Conservation (phyloP, 1,284 basidiomycete species). For the Sporisorium reilianum region DNA sequence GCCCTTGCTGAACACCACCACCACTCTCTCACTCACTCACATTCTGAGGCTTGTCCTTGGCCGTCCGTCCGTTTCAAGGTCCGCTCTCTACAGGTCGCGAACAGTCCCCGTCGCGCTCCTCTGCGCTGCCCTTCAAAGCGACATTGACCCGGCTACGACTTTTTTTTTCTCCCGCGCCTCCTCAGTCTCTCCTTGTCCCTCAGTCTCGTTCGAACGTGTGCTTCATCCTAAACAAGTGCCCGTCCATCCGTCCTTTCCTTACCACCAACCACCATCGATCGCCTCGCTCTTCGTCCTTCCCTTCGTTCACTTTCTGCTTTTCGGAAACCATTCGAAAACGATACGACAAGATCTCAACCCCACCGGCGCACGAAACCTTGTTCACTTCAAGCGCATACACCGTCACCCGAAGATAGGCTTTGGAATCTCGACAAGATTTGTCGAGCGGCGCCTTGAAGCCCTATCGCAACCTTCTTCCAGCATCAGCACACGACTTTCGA, state of each 20-base stretch:
- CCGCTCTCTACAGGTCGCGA: constrained; percentile 10
- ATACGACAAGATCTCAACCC: not conserved
- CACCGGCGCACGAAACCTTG: not conserved
- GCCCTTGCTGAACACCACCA: not conserved
- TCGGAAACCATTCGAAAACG: not conserved
- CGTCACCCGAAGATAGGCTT: not conserved
- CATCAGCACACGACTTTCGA: constrained; percentile 6
- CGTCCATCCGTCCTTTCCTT: constrained; percentile 6
- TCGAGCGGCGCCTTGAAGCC: not conserved
- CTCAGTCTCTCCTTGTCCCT: not conserved
- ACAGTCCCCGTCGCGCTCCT: constrained; percentile 1
- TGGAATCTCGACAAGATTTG: not conserved
- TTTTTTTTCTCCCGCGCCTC: not conserved
- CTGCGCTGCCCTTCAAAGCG: not conserved
- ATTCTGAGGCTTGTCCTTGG: not conserved
- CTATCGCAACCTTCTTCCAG: not conserved
- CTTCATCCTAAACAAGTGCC: constrained; percentile 15
- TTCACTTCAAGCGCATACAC: constrained; percentile 5
- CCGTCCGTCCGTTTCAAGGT: constrained; percentile 3
- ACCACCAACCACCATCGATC: not conserved
- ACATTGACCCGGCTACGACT: not conserved
- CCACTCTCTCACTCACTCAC: not conserved
- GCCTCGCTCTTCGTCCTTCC: not conserved
- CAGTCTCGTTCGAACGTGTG: not conserved
- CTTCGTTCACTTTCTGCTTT: not conserved